Conservation (phyloP, 306 rosid genomes). For the Castanopsis chinensis region DNA sequence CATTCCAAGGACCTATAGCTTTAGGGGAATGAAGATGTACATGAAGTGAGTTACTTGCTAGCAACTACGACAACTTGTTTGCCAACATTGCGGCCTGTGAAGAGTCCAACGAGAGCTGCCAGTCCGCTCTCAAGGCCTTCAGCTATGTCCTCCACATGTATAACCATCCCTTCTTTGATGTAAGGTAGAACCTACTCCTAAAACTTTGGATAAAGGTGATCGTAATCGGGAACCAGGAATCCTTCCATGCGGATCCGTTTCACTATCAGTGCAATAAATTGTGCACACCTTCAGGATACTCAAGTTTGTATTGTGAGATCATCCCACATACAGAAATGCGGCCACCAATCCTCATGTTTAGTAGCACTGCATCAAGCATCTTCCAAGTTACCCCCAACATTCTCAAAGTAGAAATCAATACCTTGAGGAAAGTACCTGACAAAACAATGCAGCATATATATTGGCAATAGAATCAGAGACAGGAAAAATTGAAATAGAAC, state of each 20-base stretch:
- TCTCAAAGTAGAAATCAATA: slow-evolving; percentile 22
- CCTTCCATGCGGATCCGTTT: slow-evolving; percentile 22
- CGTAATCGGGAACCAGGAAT: not conserved
- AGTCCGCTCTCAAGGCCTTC: slow-evolving; percentile 32
- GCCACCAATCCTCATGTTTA: slow-evolving; percentile 25
- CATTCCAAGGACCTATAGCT: not conserved
- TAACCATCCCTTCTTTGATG: slow-evolving; percentile 25
- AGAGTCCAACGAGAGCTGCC: slow-evolving; percentile 32
- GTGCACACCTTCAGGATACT: slow-evolving; percentile 25
- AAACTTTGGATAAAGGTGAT: slow-evolving; percentile 18
- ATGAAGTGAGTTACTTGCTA: not conserved
- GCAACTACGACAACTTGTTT: slow-evolving; percentile 31
- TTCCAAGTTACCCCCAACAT: slow-evolving; percentile 42
- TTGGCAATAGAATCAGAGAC: too few species aligned
- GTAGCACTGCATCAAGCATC: slow-evolving; percentile 35
- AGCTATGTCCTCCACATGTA: slow-evolving; percentile 23
- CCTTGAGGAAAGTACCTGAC: slow-evolving; percentile 24
- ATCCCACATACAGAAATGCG: slow-evolving; percentile 37
- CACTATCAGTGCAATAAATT: not conserved
- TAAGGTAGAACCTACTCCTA: slow-evolving; percentile 15
- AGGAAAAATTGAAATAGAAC: too few species aligned
- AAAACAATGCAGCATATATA: not conserved
- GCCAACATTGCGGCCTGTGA: slow-evolving; percentile 30
- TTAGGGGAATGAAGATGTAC: not conserved
- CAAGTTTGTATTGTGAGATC: slow-evolving; percentile 42